Evolutionary conservation across 2,329 filamentous ascomycete genomes (phyloP).

Genomic region (Chrysoporthe deuterocubensis): DNA sequence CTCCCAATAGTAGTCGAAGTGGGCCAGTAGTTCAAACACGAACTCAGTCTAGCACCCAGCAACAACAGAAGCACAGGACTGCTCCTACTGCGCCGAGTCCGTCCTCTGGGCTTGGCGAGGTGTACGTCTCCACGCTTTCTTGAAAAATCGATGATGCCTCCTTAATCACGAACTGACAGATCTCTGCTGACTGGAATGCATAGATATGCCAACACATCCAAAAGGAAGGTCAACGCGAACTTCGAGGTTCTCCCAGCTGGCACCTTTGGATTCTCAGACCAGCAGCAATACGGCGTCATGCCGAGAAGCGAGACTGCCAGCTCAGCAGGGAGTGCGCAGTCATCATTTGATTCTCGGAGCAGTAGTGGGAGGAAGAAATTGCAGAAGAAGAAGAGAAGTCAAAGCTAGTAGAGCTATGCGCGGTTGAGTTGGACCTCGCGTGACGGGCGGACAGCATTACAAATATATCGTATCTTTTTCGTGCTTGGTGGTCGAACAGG

Average conservation of each 20-base stretch:
- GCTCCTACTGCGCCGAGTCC: slow-evolving; percentile 32
- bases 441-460: not conserved
- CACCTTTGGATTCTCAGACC: slow-evolving; percentile 36
- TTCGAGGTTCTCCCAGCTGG: slow-evolving; percentile 47
- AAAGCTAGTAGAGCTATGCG: slow-evolving; percentile 6
- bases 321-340: slow-evolving; percentile 11
- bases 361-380: slow-evolving; percentile 18
- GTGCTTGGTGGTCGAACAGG: not conserved
- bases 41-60: slow-evolving; percentile 20
- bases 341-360: slow-evolving; percentile 19
- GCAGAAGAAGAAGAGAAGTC: slow-evolving; percentile 24
- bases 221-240: slow-evolving; percentile 43
- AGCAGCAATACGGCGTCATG: slow-evolving; percentile 6
- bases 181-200: not conserved
- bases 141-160: slow-evolving; percentile 21
- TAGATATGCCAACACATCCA: slow-evolving; percentile 39
- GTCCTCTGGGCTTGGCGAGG: slow-evolving; percentile 42
- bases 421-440: not conserved
- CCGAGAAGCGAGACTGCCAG: slow-evolving; percentile 13
- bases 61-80: slow-evolving; percentile 15
- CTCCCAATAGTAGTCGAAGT: slow-evolving; percentile 29
- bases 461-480: not conserved
- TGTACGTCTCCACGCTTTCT: slow-evolving; percentile 36
- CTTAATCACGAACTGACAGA: not conserved
- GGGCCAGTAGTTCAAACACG: slow-evolving; percentile 14